Percentiles rank a stretch among this genome's conserved stretches.
These are phyloP conservation scores for Daedaleopsis sinensis DNA, from an alignment of 768 basidiomycete species.

Conservation along the genomic window DNA sequence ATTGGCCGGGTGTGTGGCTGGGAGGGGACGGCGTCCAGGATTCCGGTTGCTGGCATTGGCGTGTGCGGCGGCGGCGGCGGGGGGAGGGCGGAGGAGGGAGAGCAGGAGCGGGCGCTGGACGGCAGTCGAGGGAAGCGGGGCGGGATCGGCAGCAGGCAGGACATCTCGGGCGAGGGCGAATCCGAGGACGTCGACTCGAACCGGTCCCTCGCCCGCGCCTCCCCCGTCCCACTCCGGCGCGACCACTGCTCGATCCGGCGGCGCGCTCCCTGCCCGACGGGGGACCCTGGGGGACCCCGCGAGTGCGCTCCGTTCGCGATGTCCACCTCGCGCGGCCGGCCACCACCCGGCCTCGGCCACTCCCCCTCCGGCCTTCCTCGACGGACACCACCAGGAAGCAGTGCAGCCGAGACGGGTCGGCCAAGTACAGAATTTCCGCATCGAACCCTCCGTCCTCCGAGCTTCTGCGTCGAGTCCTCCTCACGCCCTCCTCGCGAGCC, in stretches of 20 bases:
- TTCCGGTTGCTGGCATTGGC: background rate
- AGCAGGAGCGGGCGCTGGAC: background rate
- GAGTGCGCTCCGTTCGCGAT: slow-evolving; percentile 19
- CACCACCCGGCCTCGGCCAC: background rate
- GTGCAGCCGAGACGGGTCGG: background rate
- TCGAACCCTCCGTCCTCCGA: background rate
- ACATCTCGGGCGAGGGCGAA: slow-evolving; percentile 5
- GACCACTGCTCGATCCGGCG: slow-evolving; percentile 11
- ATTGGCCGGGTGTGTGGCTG: background rate
- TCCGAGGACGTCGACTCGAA: slow-evolving; percentile 12
- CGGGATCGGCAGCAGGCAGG: slow-evolving; percentile 17
- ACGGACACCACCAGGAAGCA: background rate
- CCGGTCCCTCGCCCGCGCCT: background rate
- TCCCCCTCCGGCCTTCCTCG: background rate
- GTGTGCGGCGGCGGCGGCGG: background rate
- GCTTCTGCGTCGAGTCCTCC: background rate
- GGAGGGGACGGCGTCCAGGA: background rate
- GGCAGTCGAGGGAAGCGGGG: slow-evolving; percentile 7
- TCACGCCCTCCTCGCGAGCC: background rate
- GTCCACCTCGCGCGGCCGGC: slow-evolving; percentile 3
- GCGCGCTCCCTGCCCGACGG: slow-evolving; percentile 8
- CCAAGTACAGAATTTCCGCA: background rate
- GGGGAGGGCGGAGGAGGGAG: background rate
- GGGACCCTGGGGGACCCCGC: background rate
- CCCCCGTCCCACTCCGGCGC: background rate